Evolutionary conservation across 306 rosid species (phyloP).

Genomic region (Cercis canadensis): DNA sequence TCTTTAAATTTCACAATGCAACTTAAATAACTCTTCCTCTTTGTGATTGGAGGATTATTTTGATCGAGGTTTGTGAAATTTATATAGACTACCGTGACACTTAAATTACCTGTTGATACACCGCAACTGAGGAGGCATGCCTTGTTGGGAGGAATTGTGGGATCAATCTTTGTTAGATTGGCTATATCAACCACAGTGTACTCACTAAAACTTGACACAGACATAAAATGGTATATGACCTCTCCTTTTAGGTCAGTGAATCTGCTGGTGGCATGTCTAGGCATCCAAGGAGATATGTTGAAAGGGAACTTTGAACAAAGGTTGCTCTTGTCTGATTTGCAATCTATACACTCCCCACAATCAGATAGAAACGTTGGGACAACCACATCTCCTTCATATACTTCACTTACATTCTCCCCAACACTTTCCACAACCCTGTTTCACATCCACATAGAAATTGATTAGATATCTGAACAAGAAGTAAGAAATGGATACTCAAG

Average conservation of each 20-base stretch:
- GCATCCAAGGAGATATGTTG: slow-evolving; percentile 62
- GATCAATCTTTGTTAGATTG: slow-evolving; percentile 62
- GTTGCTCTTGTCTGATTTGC: slow-evolving; percentile 72
- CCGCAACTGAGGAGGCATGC: slow-evolving; percentile 88
- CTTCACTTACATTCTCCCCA: slow-evolving; percentile 71
- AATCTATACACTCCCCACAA: slow-evolving; percentile 73
- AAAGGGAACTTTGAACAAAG: slow-evolving; percentile 69
- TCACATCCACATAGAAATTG: slow-evolving; percentile 3
- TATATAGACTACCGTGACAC: too few relatives aligned
- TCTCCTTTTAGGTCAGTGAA: slow-evolving; percentile 78
- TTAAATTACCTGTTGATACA: slow-evolving; percentile 90
- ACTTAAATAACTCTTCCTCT: too few relatives aligned
- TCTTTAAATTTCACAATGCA: too few relatives aligned
- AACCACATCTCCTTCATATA: slow-evolving; percentile 71
- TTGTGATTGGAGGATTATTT: too few relatives aligned
- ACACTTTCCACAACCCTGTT: slow-evolving; percentile 87
- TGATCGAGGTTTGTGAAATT: too few relatives aligned
- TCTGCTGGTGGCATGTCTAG: slow-evolving; percentile 62
- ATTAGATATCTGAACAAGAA: too few relatives aligned
- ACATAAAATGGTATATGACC: slow-evolving; percentile 63
- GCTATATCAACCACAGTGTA: slow-evolving; percentile 77
- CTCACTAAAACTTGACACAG: slow-evolving; percentile 80
- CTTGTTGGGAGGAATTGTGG: slow-evolving; percentile 57
- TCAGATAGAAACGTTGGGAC: slow-evolving; percentile 72
- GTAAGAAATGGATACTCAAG: too few relatives aligned